Conservation (phyloP, 2,329 filamentous ascomycete species). For the Domatiomyces globalis region DNA sequence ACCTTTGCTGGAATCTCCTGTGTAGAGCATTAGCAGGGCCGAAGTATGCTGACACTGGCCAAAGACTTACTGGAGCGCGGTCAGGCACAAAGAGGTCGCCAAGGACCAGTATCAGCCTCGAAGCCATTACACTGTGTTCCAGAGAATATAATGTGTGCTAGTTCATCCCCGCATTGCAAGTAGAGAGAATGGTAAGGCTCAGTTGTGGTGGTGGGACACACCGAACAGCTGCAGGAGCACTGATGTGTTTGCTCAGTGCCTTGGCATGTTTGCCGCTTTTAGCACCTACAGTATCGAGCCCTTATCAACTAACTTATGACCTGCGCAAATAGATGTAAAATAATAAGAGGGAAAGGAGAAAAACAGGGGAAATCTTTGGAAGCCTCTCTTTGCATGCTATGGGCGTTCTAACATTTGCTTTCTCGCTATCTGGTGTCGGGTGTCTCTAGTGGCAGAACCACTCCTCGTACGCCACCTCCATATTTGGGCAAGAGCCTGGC, state of each 20-base stretch:
- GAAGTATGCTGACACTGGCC: neutral
- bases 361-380: no score
- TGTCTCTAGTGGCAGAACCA: no score
- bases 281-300: no score
- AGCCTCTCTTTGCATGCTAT: no score
- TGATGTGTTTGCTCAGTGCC: neutral
- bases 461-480: no score
- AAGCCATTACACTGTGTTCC: conserved; percentile 43
- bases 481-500: no score
- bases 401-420: no score
- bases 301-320: no score
- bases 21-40: neutral
- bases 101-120: conserved; percentile 79
- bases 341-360: no score
- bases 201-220: no score
- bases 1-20: conserved; percentile 79
- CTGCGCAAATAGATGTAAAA: no score
- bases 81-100: conserved; percentile 91
- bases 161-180: neutral
- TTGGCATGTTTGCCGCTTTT: neutral
- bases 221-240: neutral
- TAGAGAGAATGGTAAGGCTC: neutral
- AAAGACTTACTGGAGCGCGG: conserved; percentile 52
- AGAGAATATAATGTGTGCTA: neutral
- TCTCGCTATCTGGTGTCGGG: no score